Conservation (phyloP, 805 yeast species). For the Wickerhamiella allomyrinae region DNA sequence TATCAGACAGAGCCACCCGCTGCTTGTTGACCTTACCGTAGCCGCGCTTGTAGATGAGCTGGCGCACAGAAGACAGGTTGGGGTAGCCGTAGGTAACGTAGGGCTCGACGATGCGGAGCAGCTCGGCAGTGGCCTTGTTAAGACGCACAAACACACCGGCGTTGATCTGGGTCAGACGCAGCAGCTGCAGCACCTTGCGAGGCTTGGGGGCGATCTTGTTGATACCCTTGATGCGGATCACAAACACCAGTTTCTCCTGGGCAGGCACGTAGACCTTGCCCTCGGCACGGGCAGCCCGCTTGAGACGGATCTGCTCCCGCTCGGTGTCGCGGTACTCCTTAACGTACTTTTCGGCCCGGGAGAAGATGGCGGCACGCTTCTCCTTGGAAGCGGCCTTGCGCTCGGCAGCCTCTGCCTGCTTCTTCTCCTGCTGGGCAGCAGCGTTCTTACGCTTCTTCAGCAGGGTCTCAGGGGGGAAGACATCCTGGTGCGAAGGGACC, state of each 20-base stretch:
- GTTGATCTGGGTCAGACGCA: slow-evolving; percentile 87
- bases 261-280: slow-evolving; percentile 91
- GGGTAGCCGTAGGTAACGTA: slow-evolving; percentile 98
- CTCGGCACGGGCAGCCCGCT: slow-evolving; percentile 68
- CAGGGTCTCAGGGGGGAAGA: slow-evolving; percentile 41
- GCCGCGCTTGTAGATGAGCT: slow-evolving; percentile 94
- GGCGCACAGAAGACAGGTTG: slow-evolving; percentile 78
- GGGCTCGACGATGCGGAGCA: slow-evolving; percentile 88
- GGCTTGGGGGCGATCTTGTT: slow-evolving; percentile 98
- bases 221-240: slow-evolving; percentile 98
- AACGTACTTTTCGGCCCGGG: slow-evolving; percentile 94
- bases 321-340: slow-evolving; percentile 88
- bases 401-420: slow-evolving; percentile 34
- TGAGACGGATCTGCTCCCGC: slow-evolving; percentile 78
- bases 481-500: slow-evolving; percentile 15
- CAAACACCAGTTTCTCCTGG: slow-evolving; percentile 87
- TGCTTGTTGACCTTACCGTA: slow-evolving; percentile 94
- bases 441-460: slow-evolving; percentile 46
- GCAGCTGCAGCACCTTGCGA: slow-evolving; percentile 88
- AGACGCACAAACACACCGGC: slow-evolving; percentile 89
- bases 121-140: slow-evolving; percentile 90
- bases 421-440: slow-evolving; percentile 42
- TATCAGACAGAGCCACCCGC: slow-evolving; percentile 81
- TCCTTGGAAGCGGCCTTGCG: slow-evolving; percentile 24
- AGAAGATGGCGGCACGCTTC: slow-evolving; percentile 44